These are phyloP conservation scores for Aureobasidium sp. DNA, from an alignment of 2,329 filamentous ascomycete species.

Conservation along the genomic window DNA sequence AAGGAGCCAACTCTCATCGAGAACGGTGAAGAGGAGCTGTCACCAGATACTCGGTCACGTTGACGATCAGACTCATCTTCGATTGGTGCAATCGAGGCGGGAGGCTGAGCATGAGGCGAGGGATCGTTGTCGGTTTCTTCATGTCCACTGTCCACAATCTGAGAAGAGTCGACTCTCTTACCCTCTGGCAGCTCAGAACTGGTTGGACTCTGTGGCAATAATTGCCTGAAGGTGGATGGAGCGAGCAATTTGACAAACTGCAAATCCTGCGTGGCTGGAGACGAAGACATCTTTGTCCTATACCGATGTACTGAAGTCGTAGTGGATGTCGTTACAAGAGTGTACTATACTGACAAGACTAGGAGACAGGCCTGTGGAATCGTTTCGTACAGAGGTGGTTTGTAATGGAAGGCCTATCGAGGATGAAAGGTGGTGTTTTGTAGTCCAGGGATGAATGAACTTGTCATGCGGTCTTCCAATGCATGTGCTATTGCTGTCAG, in stretches of 20 bases:
- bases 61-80: too few relatives aligned
- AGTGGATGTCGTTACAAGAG: not conserved
- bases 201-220: not conserved
- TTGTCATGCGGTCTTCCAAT: not conserved
- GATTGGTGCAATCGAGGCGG: not conserved
- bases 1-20: not conserved
- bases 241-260: not conserved
- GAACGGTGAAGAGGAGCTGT: not conserved
- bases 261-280: not conserved
- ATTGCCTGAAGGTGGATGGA: not conserved
- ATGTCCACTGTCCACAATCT: not conserved
- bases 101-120: not conserved
- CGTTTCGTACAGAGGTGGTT: not conserved
- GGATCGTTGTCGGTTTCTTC: not conserved
- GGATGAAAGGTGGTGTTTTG: not conserved
- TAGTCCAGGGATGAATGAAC: not conserved
- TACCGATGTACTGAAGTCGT: not conserved
- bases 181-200: not conserved
- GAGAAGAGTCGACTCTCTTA: not conserved
- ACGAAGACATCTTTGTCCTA: not conserved
- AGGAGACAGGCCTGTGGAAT: too few relatives aligned
- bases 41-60: not conserved
- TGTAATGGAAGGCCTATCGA: not conserved
- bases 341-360: not conserved
- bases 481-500: not conserved